Conservation (phyloP, 805 yeast species). For the Sugiyamaella boreocaroliniensis region DNA sequence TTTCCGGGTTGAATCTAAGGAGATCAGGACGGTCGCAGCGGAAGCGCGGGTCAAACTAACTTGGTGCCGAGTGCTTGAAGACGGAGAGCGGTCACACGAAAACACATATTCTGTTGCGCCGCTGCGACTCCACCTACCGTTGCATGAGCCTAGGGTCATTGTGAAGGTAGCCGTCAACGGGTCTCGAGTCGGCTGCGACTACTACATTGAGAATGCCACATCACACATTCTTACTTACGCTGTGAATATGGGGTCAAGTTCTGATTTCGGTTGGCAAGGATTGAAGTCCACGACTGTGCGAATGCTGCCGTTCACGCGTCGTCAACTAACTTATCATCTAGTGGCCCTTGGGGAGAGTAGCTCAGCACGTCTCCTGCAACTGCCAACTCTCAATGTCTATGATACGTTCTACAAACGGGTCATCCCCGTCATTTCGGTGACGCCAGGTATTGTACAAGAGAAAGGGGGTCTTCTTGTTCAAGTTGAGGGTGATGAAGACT, state of each 20-base stretch:
- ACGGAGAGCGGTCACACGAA: neutral
- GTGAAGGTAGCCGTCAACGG: conserved; percentile 27
- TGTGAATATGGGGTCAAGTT: conserved; percentile 38
- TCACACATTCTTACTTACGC: conserved; percentile 59
- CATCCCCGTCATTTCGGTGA: conserved; percentile 45
- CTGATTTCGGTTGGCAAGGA: conserved; percentile 36
- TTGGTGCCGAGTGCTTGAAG: conserved; percentile 27
- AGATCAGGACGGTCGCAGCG: conserved; percentile 20
- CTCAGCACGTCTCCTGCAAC: conserved; percentile 18
- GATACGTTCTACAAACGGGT: conserved; percentile 64
- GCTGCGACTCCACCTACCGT: conserved; percentile 52
- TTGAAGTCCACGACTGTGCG: conserved; percentile 34
- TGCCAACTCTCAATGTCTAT: conserved; percentile 60
- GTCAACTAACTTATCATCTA: conserved; percentile 22
- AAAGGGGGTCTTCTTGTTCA: conserved; percentile 8
- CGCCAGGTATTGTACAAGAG: conserved; percentile 10
- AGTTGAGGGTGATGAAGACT: neutral
- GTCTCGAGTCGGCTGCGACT: conserved; percentile 22
- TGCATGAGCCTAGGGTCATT: conserved; percentile 64
- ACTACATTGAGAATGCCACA: conserved; percentile 69
- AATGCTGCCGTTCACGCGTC: conserved; percentile 57
- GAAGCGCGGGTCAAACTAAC: conserved; percentile 25
- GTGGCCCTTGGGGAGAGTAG: neutral
- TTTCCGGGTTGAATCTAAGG: conserved; percentile 11
- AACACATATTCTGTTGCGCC: conserved; percentile 27